phyloP scores from a whole-genome alignment of 139 green algal species.

The Coelastrella sp. region DNA sequence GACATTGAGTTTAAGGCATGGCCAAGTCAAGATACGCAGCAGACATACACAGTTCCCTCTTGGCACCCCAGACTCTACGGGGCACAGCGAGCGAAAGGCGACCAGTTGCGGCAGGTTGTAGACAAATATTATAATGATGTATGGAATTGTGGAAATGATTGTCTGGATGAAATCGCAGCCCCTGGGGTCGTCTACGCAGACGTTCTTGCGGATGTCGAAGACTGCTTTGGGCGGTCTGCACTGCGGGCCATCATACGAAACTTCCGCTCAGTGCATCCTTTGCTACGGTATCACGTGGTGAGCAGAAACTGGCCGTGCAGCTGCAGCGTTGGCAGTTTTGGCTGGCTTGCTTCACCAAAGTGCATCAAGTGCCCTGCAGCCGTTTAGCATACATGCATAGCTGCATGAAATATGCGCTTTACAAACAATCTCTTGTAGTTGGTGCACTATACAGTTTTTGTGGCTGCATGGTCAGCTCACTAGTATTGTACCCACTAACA shows the following conservation, averaged over 20 bases:
- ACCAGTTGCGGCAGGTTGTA: not conserved
- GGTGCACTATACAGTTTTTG: no score
- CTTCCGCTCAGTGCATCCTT: constrained; percentile 23
- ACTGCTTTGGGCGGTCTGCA: not conserved
- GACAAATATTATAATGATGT: constrained; percentile 23
- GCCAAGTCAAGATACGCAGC: not conserved
- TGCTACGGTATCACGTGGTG: constrained; percentile 10
- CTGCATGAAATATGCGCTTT: no score
- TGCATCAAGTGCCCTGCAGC: no score
- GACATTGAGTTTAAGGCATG: not conserved
- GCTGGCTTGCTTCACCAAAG: no score
- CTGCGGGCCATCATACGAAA: constrained; percentile 1
- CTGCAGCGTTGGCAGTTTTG: no score
- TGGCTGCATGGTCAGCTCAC: no score
- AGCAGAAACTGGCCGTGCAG: no score
- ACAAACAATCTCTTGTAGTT: no score
- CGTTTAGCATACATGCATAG: no score
- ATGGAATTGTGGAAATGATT: constrained; percentile 25
- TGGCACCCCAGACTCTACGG: not conserved
- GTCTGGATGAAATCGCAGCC: constrained; percentile 24
- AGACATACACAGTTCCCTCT: not conserved
- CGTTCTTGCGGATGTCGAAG: not conserved
- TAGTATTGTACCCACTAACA: no score
- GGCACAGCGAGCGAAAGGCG: not conserved
- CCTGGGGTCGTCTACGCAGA: constrained; percentile 25